Evolutionary conservation across 75 land plant genomes (phyloP), one percentile per base, ranked within the genome.

Genomic region (Picea glauca): DNA sequence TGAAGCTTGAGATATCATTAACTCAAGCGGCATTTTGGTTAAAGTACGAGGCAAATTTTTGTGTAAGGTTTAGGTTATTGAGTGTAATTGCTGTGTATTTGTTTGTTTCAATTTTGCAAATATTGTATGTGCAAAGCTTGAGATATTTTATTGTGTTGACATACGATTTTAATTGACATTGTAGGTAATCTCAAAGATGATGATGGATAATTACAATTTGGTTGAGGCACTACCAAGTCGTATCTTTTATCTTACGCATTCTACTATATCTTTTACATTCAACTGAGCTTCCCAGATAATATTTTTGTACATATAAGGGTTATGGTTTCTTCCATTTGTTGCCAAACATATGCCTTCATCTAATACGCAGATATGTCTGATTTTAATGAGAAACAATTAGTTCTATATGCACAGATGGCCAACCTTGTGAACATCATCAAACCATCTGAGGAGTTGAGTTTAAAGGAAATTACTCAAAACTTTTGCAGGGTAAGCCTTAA

Each of bases 361-460:
- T 61, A 46, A 30, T 56, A 32, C 78, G 56, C 56, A 96, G 99
- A 96, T 79, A 87, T 94, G 83, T 74, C 86, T 70, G 92, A 88
- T 58, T 76, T 90, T 38, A 85, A 85, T 43, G 98, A 96, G 79
- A 81, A 94, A 58, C 94, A 90, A 74, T 62, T 94, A 30, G 80
- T 94, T 32, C 60, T 94, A 30, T 96, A 92, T 82, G 99, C 99
- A 6, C 99, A 96, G 78, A 96, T 96, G 99, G 98, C 95, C 17
- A 94, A 88, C 76, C 84, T 96, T 60, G 93, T 96, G 70, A 87
- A 84, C 38, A 62, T 85, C 31, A 88, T 95, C 59, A 85, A 85
- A 76, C 86, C 84, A 61, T 81, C 79, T 31, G 78, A 83, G 31
- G 89, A 89, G n/a, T 81, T 88, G 26, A 83, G 82, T 76, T 31